These are phyloP conservation scores for Pichia sp. DNA, from an alignment of 1,139 yeast species.

Conservation along the genomic window DNA sequence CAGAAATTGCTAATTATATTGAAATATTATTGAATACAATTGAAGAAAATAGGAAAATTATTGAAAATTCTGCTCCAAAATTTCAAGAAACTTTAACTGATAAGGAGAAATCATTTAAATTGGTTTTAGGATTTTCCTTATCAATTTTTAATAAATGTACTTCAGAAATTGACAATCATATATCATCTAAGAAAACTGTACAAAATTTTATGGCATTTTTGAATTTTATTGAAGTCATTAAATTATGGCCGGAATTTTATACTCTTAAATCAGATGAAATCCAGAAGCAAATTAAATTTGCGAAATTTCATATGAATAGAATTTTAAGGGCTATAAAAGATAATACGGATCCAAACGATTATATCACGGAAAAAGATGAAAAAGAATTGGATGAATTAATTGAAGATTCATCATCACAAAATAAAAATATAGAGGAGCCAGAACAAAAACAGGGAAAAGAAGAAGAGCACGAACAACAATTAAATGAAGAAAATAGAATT, in stretches of 20 bases:
- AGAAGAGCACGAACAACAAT: too few relatives aligned
- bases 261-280: constrained; percentile 27
- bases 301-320: constrained; percentile 54
- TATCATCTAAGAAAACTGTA: constrained; percentile 37
- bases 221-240: constrained; percentile 41
- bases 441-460: too few relatives aligned
- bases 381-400: constrained; percentile 13
- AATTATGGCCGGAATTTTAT: constrained; percentile 35
- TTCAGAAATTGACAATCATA: constrained; percentile 36
- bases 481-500: background rate
- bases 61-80: constrained; percentile 26
- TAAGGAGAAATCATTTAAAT: constrained; percentile 49
- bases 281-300: constrained; percentile 41
- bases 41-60: constrained; percentile 42
- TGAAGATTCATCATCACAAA: background rate
- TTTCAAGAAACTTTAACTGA: constrained; percentile 41
- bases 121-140: constrained; percentile 56
- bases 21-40: constrained; percentile 55
- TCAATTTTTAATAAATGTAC: constrained; percentile 53
- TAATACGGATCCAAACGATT: constrained; percentile 51
- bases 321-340: constrained; percentile 40
- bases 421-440: too few relatives aligned
- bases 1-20: constrained; percentile 52
- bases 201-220: constrained; percentile 43
- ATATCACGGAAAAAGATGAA: constrained; percentile 30